These are phyloP conservation scores for Chimonanthus salicifolius DNA, from an alignment of 164 flowering plant species.

Conservation along the genomic window DNA sequence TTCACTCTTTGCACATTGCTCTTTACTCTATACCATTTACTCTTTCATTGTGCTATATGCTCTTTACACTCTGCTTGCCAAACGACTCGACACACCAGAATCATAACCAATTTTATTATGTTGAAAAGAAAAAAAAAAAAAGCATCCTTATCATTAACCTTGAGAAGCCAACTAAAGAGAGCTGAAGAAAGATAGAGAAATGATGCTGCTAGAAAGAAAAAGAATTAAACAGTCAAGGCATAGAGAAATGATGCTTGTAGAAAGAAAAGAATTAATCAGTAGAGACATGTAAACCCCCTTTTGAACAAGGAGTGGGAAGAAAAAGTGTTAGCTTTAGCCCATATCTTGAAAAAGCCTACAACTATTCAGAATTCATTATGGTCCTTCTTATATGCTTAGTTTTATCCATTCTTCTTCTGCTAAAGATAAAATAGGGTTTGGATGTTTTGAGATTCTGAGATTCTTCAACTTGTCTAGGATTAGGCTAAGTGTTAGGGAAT, in stretches of 20 bases:
- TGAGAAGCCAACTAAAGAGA: not conserved
- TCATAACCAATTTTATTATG: not conserved
- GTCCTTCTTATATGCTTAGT: slow-evolving; percentile 24
- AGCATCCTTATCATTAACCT: not conserved
- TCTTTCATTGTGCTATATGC: too few species aligned
- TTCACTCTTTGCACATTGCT: too few species aligned
- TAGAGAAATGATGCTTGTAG: not conserved
- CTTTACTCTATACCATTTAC: too few species aligned
- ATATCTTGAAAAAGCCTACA: slow-evolving; percentile 9
- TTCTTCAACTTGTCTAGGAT: slow-evolving; percentile 37
- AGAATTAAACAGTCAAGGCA: not conserved
- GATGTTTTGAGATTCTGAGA: slow-evolving; percentile 27
- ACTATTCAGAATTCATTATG: slow-evolving; percentile 23
- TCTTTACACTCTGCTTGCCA: too few species aligned
- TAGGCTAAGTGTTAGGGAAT: slow-evolving; percentile 32
- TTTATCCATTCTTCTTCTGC: slow-evolving; percentile 26
- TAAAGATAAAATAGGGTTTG: slow-evolving; percentile 29
- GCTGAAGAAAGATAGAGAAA: not conserved
- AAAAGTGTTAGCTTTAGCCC: not conserved
- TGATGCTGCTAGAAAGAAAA: not conserved
- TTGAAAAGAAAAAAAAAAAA: not conserved
- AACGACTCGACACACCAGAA: too few species aligned
- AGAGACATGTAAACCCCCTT: not conserved
- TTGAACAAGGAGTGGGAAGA: not conserved
- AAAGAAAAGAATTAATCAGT: not conserved